These are phyloP conservation scores for Solanum habrochaites DNA, from an alignment of 257 asterid species.

Conservation along the genomic window DNA sequence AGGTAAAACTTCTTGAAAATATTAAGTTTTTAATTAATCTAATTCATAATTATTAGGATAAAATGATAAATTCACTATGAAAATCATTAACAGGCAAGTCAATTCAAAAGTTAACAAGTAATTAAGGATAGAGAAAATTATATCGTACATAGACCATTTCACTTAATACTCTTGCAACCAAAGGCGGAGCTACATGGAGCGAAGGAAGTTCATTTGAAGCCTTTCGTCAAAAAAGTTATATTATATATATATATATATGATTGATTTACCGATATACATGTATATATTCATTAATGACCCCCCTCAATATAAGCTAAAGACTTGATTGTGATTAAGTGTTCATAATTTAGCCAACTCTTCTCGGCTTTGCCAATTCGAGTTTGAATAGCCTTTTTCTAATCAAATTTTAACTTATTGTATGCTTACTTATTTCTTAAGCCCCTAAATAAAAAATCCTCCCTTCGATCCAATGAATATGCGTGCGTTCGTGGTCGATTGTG, in stretches of 20 bases:
- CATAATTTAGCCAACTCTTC: not conserved
- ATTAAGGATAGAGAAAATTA: too few relatives aligned
- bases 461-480: not conserved
- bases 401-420: too few relatives aligned
- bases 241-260: not conserved
- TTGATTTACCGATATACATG: too few relatives aligned
- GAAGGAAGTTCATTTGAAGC: too few relatives aligned
- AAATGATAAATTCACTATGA: not conserved
- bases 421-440: too few relatives aligned
- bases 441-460: fast-evolving
- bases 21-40: too few relatives aligned
- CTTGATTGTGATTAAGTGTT: not conserved
- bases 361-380: not conserved
- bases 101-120: not conserved
- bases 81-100: not conserved
- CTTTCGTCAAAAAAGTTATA: too few relatives aligned
- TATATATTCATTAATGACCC: not conserved
- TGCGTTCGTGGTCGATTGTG: not conserved
- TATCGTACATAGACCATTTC: not conserved
- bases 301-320: not conserved
- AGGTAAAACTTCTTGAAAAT: too few relatives aligned
- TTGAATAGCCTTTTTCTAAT: not conserved
- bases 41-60: too few relatives aligned
- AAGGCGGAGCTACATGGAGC: too few relatives aligned
- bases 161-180: not conserved